phyloP scores from a whole-genome alignment of 116 monocot genomes.

The Papilionanthe hybrid region DNA sequence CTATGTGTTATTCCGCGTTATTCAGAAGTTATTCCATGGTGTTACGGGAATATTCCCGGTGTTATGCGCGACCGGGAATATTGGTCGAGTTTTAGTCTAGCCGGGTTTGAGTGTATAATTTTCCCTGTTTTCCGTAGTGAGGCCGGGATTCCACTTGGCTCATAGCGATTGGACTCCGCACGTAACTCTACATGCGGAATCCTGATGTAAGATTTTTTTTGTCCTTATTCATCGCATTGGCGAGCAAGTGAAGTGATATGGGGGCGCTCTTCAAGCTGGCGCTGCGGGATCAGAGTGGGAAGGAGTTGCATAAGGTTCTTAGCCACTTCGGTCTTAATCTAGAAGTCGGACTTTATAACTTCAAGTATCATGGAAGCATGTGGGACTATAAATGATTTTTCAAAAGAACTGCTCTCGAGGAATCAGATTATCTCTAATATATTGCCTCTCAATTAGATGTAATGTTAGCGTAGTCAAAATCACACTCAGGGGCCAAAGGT shows the following conservation, averaged over 20 bases:
- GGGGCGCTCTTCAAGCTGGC: constrained; percentile 28
- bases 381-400: constrained; percentile 56
- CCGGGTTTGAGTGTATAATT: no score
- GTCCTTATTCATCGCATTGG: constrained; percentile 37
- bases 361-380: constrained; percentile 33
- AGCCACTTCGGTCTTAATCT: background rate
- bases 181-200: no score
- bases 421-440: constrained; percentile 54
- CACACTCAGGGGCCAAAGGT: constrained; percentile 34
- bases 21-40: no score
- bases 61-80: no score
- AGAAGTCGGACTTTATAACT: constrained; percentile 12
- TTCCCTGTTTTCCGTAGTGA: no score
- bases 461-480: constrained; percentile 46
- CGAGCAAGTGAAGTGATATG: constrained; percentile 30
- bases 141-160: no score
- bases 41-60: no score
- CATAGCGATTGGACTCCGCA: no score
- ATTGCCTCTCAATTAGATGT: constrained; percentile 42
- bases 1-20: no score
- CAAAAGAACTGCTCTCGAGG: constrained; percentile 44
- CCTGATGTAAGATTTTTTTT: no score
- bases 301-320: constrained; percentile 27
- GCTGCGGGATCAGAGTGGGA: constrained; percentile 33
- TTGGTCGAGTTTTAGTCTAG: no score